A percentile compares a stretch with the other conserved stretches of the same genome.
These are phyloP conservation scores for Dothideomycetidae sp. DNA, from an alignment of 2,329 filamentous ascomycete genomes.

Conservation along the genomic window DNA sequence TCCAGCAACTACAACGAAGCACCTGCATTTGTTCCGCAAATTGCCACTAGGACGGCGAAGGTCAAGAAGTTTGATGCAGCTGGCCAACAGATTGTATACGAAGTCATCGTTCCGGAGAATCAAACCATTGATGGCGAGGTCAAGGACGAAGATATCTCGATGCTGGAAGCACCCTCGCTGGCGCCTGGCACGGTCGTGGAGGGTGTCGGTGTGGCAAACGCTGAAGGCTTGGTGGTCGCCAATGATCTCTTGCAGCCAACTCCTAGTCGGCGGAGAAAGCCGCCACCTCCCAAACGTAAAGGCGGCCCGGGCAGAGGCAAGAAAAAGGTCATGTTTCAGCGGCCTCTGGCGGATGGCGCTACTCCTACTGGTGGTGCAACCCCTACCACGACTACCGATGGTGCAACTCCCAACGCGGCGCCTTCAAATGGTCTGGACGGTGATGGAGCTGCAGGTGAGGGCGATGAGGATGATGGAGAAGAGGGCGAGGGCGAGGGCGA, in stretches of 20 bases:
- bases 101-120: constrained; percentile 67
- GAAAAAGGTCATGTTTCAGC: constrained; percentile 50
- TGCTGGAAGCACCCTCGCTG: constrained; percentile 29
- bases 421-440: constrained; percentile 28
- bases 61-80: constrained; percentile 64
- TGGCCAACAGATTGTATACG: constrained; percentile 72
- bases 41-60: constrained; percentile 57
- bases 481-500: constrained; percentile 32
- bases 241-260: constrained; percentile 32
- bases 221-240: constrained; percentile 44
- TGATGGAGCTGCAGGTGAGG: constrained; percentile 24
- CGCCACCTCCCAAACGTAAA: constrained; percentile 61
- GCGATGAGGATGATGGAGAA: constrained; percentile 29
- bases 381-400: constrained; percentile 20
- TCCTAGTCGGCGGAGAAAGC: constrained; percentile 48
- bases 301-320: constrained; percentile 70
- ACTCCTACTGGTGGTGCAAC: constrained; percentile 24
- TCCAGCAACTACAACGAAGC: constrained; percentile 34
- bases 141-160: constrained; percentile 39
- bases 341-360: constrained; percentile 24
- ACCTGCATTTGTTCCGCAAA: constrained; percentile 8
- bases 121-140: constrained; percentile 73
- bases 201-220: constrained; percentile 45
- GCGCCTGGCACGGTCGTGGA: constrained; percentile 46
- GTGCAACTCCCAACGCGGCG: constrained; percentile 25